These are phyloP conservation scores for Lanmaoa rubissima DNA, from an alignment of 768 basidiomycete genomes.

Conservation along the genomic window DNA sequence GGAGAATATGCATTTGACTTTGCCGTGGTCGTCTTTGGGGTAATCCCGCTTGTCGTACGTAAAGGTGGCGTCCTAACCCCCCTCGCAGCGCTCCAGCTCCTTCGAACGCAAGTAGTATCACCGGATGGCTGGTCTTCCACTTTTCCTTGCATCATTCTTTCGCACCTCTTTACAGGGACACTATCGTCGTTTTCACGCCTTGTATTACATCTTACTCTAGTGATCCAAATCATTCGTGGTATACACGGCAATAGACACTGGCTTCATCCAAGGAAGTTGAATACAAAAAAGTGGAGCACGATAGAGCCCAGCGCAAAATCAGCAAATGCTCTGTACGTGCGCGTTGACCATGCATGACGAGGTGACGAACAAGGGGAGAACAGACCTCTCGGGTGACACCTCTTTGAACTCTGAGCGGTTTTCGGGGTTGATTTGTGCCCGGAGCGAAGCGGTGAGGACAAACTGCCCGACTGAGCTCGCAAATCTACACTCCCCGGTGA, in stretches of 20 bases:
- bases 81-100: slow-evolving; percentile 60
- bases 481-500: slow-evolving; percentile 58
- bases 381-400: slow-evolving; percentile 91
- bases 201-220: slow-evolving; percentile 15
- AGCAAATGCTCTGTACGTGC: slow-evolving; percentile 77
- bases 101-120: slow-evolving; percentile 54
- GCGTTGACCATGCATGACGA: background rate
- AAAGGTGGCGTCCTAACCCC: slow-evolving; percentile 1
- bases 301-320: slow-evolving; percentile 96
- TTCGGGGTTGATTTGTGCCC: slow-evolving; percentile 87
- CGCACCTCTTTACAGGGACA: background rate
- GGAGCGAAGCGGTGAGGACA: slow-evolving; percentile 87
- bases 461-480: slow-evolving; percentile 94
- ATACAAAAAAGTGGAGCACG: slow-evolving; percentile 96
- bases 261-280: slow-evolving; percentile 89
- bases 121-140: background rate
- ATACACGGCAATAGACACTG: background rate
- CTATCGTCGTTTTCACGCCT: background rate
- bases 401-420: slow-evolving; percentile 83
- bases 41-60: slow-evolving; percentile 29
- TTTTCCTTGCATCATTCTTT: background rate
- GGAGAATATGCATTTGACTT: slow-evolving; percentile 89
- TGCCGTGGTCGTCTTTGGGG: slow-evolving; percentile 79
- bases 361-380: background rate
- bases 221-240: background rate